Evolutionary conservation across 805 yeast species (phyloP).

Genomic region (Wickerhamiella nectarea): DNA sequence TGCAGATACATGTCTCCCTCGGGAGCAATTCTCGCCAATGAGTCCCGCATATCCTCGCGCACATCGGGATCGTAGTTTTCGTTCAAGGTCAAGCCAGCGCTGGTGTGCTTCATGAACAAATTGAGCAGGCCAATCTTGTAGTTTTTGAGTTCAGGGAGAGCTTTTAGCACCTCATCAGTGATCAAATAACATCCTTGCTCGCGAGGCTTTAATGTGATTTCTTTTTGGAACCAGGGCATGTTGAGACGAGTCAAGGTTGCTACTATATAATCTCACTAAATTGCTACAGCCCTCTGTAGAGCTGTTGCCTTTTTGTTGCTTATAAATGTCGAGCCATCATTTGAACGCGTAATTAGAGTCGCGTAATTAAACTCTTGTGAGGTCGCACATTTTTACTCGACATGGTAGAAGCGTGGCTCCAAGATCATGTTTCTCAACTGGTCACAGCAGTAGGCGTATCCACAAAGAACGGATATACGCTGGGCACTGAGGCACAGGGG

Average conservation of each 20-base stretch:
- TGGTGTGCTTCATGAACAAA: conserved; percentile 63
- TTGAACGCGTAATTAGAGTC: too few species aligned
- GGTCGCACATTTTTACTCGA: too few species aligned
- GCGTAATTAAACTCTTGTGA: background rate
- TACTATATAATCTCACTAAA: too few species aligned
- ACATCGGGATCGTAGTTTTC: conserved; percentile 77
- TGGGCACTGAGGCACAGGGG: conserved; percentile 79
- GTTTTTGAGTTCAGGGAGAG: conserved; percentile 45
- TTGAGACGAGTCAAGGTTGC: too few species aligned
- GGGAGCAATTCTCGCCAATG: conserved; percentile 54
- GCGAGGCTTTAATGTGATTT: conserved; percentile 41
- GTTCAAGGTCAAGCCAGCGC: conserved; percentile 62
- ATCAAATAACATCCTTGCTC: conserved; percentile 57
- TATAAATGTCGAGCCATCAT: too few species aligned
- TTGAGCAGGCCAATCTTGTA: conserved; percentile 52
- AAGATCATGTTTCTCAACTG: conserved; percentile 1
- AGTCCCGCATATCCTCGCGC: conserved; percentile 49
- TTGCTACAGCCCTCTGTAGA: too few species aligned
- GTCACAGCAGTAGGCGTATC: conserved; percentile 3
- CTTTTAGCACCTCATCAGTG: conserved; percentile 46
- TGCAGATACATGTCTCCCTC: conserved; percentile 46
- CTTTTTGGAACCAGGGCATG: conserved; percentile 42
- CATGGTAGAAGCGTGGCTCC: background rate
- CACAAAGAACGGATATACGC: conserved; percentile 38
- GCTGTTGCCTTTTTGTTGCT: too few species aligned